Evolutionary conservation across 176 grass and related monocot species (phyloP), one percentile per base, ranked within the genome.

Genomic region (Dendrocalamus sinicus): DNA sequence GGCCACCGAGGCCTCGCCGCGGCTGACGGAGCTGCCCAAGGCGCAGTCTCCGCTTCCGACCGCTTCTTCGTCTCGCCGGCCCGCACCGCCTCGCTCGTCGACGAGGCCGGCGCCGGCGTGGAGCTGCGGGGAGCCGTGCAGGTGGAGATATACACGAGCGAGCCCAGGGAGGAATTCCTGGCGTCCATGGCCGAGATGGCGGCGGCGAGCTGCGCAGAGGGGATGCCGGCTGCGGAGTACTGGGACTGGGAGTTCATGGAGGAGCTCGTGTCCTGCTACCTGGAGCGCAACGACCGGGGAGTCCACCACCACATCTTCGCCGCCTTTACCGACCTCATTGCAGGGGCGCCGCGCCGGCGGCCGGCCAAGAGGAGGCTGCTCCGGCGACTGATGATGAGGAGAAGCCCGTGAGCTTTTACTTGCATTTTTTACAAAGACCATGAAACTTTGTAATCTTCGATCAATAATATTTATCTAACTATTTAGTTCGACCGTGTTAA

Each of bases 181-280:
- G 81, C 64, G 76, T 85, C 87, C 74, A 89, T 89, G 87, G 26
- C 61, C n/a, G 87, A 58, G 75, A 89, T 89, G 87, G 66, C 72
- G 68, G 76, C 75, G 57, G 52, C 75, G 17, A 48, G 70, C 58
- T 67, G 19, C n/a, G 81, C 61, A 37, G 57, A 78, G 9, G 81
- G 60, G 82, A 79, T 80, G 76, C 5, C 76, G 23, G 26, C 44
- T 48, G 68, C 76, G 51, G 59, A 81, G 69, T 66, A 81, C 78
- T 15, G 76, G 39, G 68, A 81, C 78, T 15, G 76, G 39, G 68
- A 80, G 59, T 85, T 89, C 82, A 80, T 89, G 87, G 69, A 80
- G 68, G 76, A 85, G 59, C 59, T 85, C 17, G 59, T 85, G 48
- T 24, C 50, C 17, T 75, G 82, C 35, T 89, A 80, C 68, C 75